Conservation (phyloP, 2,329 filamentous ascomycete genomes). For the Fusarium sp. region DNA sequence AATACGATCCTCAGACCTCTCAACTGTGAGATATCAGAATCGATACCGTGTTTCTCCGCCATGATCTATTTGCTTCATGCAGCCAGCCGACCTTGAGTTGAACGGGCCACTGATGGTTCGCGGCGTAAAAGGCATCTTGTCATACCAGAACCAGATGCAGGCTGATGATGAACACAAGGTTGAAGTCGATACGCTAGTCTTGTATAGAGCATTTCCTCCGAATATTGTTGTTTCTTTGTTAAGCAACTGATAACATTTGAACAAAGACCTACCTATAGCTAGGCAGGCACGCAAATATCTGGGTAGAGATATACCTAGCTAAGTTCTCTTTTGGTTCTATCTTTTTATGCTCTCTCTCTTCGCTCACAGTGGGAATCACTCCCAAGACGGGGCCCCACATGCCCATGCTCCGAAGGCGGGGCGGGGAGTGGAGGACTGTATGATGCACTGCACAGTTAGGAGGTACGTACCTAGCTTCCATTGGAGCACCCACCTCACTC, state of each 20-base stretch:
- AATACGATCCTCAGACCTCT: not conserved
- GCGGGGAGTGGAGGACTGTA: slow-evolving; percentile 2
- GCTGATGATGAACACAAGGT: not conserved
- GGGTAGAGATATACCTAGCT: not conserved
- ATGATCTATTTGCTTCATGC: slow-evolving; percentile 13
- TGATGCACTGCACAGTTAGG: not conserved
- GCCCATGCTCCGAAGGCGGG: slow-evolving; percentile 17
- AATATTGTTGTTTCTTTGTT: not conserved
- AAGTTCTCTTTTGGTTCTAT: not conserved
- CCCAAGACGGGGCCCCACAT: slow-evolving; percentile 21
- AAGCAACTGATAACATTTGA: not conserved
- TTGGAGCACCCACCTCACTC: slow-evolving; percentile 4
- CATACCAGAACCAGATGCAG: not conserved
- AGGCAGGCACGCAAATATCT: not conserved
- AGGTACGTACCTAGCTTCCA: slow-evolving; percentile 30
- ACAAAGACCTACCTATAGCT: not conserved
- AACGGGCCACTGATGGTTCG: not conserved
- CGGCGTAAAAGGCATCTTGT: slow-evolving; percentile 2
- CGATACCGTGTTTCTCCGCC: not conserved
- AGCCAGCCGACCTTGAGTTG: slow-evolving; percentile 11
- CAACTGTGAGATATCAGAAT: not conserved
- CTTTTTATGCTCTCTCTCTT: not conserved
- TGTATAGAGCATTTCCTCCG: not conserved
- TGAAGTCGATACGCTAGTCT: not conserved
- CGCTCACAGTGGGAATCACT: slow-evolving; percentile 17